Base-by-base conservation (phyloP, 73 alveolate genomes). In the Symbiodinium natans region DNA sequence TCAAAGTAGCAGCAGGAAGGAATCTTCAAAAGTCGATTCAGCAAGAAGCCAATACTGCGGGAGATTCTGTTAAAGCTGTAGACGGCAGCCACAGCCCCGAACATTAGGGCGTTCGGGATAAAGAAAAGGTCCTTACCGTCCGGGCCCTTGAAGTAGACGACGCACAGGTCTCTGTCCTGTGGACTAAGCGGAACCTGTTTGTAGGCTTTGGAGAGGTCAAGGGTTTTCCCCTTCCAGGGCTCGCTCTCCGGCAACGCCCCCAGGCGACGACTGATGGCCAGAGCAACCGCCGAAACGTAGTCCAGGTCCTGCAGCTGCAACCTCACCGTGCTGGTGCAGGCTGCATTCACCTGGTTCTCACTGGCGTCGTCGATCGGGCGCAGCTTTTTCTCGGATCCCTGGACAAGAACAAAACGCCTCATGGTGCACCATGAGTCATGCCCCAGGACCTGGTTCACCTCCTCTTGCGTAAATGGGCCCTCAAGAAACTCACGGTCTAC, bases 351-450 rank as follows among this genome's bases (percentile, higher is more conserved):
- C 3, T 46, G 2, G 15, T 80, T 43, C 48, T 6, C 42, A 33
- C 46, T 84, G 29, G 94, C 94, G 41, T 86, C 94, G 21, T 86
- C 93, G 10, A 84, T 84, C 23, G 54, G 48, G 0, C 93, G 75
- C 33, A 41, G 42, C 38, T 85, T 85, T 5, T 43, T 43, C 19
- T 11, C 56, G 13, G 80, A 17, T 25, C 93, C 94, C 39, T 86
- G 93, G n/a, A 8, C 25, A 2, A 86, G 83, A 0, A 56, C 63
- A 31, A 86, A 86, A 1, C 94, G 0, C 0, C 83, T 80, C 15
- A 48, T 86, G 39, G 54, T n/a, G 19, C 31, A 23, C 94, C 94
- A 86, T 9, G 11, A 2, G 15, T 56, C 41, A 1, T 9, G 7
- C 1, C 33, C 59, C 41, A 54, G 3, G 21, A 56, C 25, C 3